These are phyloP conservation scores for Pelargonium nanum DNA, from an alignment of 345 rosid genomes.

Conservation along the genomic window DNA sequence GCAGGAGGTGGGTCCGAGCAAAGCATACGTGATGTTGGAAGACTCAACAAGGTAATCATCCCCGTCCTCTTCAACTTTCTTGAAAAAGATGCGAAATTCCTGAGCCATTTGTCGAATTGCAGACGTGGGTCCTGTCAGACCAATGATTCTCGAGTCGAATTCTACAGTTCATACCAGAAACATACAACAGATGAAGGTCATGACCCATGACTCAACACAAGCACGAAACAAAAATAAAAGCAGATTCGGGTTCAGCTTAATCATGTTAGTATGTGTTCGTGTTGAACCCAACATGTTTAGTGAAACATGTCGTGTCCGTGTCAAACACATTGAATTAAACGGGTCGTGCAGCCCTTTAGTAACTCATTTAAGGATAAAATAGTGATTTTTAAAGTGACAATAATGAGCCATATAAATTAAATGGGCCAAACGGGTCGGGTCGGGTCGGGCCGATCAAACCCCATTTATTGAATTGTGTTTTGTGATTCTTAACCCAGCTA, in stretches of 20 bases:
- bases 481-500: no score
- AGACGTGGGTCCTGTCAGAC: slow-evolving; percentile 52
- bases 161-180: slow-evolving; percentile 39
- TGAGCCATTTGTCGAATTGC: slow-evolving; percentile 82
- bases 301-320: no score
- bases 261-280: no score
- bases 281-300: no score
- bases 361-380: no score
- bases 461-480: no score
- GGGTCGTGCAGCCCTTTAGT: no score
- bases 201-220: neutral
- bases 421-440: no score
- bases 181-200: neutral
- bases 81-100: slow-evolving; percentile 71
- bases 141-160: slow-evolving; percentile 60
- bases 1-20: neutral
- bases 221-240: neutral
- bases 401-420: no score
- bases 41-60: slow-evolving; percentile 83
- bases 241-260: neutral
- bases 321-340: no score
- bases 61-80: slow-evolving; percentile 77
- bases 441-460: no score
- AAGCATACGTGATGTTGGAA: slow-evolving; percentile 63
- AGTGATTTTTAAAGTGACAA: no score